Conservation (phyloP, 345 rosid genomes). For the Noccaea bulbosa region DNA sequence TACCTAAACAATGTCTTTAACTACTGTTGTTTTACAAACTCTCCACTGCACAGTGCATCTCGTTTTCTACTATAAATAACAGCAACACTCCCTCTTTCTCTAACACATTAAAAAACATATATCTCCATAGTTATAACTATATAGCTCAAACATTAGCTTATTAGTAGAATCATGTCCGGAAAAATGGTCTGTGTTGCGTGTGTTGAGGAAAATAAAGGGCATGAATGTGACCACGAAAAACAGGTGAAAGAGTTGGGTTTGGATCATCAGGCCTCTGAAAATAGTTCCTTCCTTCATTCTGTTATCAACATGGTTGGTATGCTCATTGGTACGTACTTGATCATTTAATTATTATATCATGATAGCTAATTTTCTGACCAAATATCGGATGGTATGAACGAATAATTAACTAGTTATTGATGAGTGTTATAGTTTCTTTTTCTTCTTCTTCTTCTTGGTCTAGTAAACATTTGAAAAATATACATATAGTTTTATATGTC, state of each 20-base stretch:
- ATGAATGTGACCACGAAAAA: slow-evolving; percentile 23
- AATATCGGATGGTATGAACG: not conserved
- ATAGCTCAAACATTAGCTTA: not conserved
- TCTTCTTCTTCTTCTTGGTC: too few species aligned
- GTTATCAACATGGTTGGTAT: slow-evolving; percentile 85
- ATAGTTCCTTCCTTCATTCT: slow-evolving; percentile 68
- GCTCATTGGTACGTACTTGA: slow-evolving; percentile 68
- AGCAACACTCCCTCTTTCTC: slow-evolving; percentile 9
- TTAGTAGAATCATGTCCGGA: slow-evolving; percentile 29
- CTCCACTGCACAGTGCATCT: slow-evolving; percentile 3
- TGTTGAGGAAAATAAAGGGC: slow-evolving; percentile 32
- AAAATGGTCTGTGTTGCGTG: slow-evolving; percentile 22
- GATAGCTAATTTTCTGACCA: not conserved
- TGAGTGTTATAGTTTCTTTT: not conserved
- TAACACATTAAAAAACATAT: slow-evolving; percentile 2
- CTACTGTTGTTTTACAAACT: not conserved
- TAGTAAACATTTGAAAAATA: too few species aligned
- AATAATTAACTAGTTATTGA: not conserved
- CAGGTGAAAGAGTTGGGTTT: slow-evolving; percentile 16
- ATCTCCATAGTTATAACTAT: not conserved
- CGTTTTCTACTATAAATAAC: slow-evolving; percentile 24
- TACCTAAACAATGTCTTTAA: not conserved
- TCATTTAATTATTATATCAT: not conserved
- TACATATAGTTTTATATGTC: not conserved
- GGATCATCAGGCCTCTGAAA: slow-evolving; percentile 8